These are phyloP conservation scores for Plantago major DNA, from an alignment of 257 asterid genomes.

Conservation along the genomic window DNA sequence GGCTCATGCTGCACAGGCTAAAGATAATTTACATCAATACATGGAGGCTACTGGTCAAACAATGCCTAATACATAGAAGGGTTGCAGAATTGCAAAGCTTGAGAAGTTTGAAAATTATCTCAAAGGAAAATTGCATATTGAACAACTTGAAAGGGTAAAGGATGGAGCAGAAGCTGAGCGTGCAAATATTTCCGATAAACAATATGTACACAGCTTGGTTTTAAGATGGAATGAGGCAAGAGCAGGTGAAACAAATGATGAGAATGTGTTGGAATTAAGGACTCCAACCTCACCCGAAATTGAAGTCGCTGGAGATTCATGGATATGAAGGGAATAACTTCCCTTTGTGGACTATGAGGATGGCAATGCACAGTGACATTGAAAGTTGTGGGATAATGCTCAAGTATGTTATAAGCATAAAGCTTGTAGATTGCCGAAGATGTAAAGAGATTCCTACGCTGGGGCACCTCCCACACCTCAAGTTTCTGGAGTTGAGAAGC, in stretches of 20 bases:
- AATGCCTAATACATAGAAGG: too few relatives aligned
- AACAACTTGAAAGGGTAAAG: conserved; percentile 18
- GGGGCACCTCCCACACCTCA: conserved; percentile 20
- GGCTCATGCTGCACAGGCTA: too few relatives aligned
- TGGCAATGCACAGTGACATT: too few relatives aligned
- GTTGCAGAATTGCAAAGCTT: conserved; percentile 22
- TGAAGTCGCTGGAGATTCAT: conserved; percentile 16
- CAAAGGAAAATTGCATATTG: conserved; percentile 14
- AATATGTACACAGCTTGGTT: neutral
- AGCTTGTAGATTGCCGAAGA: too few relatives aligned
- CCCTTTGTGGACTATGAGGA: too few relatives aligned
- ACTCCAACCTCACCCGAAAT: conserved; percentile 26
- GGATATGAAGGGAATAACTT: conserved; percentile 14
- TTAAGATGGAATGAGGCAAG: neutral
- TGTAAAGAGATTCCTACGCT: conserved; percentile 23
- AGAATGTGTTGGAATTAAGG: conserved; percentile 26
- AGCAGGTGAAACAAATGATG: neutral
- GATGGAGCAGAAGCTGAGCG: conserved; percentile 13
- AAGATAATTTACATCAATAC: too few relatives aligned
- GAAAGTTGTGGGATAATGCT: too few relatives aligned
- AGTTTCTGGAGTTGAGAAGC: neutral
- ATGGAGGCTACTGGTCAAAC: too few relatives aligned
- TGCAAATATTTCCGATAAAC: conserved; percentile 10
- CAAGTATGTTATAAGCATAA: too few relatives aligned
- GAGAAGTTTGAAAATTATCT: neutral